A percentile compares a stretch with the other conserved stretches of the same genome.
These are phyloP conservation scores for Argentina anserina DNA, from an alignment of 306 rosid genomes.

Conservation along the genomic window DNA sequence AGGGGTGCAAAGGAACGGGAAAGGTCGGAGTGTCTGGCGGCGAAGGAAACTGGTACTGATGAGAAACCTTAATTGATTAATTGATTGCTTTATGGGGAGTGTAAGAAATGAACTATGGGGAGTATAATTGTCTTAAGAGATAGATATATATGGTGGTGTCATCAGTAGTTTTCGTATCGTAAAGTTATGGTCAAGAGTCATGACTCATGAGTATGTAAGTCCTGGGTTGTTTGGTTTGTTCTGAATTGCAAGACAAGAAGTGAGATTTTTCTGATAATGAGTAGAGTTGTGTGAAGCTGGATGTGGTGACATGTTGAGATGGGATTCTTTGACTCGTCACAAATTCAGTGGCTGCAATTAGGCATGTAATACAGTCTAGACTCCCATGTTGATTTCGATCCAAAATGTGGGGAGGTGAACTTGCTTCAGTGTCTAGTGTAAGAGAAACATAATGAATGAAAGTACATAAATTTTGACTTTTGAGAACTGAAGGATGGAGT, in stretches of 20 bases:
- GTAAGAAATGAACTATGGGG: not conserved
- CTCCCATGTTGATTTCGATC: not conserved
- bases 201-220: not conserved
- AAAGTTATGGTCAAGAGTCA: not conserved
- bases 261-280: not conserved
- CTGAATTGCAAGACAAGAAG: not conserved
- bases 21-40: conserved; percentile 70
- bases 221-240: not conserved
- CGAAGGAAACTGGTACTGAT: conserved; percentile 74
- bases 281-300: not conserved
- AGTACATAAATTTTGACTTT: not conserved
- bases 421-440: not conserved
- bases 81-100: not conserved
- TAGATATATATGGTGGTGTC: not conserved
- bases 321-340: not conserved
- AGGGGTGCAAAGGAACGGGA: conserved; percentile 41
- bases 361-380: not conserved
- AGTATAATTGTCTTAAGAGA: not conserved
- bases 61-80: no score
- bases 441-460: not conserved
- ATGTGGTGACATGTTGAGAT: not conserved
- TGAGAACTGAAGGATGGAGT: not conserved
- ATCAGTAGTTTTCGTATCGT: not conserved
- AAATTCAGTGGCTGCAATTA: not conserved
- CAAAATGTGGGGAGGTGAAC: not conserved